Evolutionary conservation across 2,329 filamentous ascomycete species (phyloP).

Genomic region (Botrytis hyacinthi): DNA sequence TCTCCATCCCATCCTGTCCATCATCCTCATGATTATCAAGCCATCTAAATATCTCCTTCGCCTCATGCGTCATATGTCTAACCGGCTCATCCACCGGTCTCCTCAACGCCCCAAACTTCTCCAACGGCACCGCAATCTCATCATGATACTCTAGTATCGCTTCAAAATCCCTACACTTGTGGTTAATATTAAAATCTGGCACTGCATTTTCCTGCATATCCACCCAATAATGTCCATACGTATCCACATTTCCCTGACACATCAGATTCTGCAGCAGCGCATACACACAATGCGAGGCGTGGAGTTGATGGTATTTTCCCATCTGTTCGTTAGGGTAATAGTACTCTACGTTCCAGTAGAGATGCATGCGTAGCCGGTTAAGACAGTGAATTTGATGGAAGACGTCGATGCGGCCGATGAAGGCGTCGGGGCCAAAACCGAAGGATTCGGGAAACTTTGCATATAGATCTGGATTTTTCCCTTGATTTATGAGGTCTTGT

Average conservation of each 20-base stretch:
- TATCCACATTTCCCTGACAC: constrained; percentile 1
- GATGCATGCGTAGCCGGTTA: not conserved
- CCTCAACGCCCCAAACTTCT: constrained; percentile 2
- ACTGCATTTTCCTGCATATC: constrained; percentile 1
- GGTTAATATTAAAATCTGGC: not conserved
- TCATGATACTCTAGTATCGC: not conserved
- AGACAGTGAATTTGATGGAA: constrained; percentile 4
- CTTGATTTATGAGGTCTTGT: not conserved
- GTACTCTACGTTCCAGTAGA: not conserved
- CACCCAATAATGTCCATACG: not conserved
- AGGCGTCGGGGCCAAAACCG: not conserved
- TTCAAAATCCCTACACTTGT: not conserved
- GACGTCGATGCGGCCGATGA: not conserved
- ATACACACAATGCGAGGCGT: not conserved
- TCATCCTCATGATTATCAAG: not conserved
- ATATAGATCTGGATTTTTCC: not conserved
- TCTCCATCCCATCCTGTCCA: not conserved
- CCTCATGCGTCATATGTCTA: not conserved
- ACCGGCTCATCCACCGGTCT: not conserved
- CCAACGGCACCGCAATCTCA: not conserved
- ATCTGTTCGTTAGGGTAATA: not conserved
- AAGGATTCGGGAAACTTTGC: not conserved
- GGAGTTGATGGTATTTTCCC: not conserved
- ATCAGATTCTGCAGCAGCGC: not conserved
- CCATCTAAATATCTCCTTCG: not conserved